These are phyloP conservation scores for Citrus sp. DNA, from an alignment of 345 rosid genomes.

Conservation along the genomic window DNA sequence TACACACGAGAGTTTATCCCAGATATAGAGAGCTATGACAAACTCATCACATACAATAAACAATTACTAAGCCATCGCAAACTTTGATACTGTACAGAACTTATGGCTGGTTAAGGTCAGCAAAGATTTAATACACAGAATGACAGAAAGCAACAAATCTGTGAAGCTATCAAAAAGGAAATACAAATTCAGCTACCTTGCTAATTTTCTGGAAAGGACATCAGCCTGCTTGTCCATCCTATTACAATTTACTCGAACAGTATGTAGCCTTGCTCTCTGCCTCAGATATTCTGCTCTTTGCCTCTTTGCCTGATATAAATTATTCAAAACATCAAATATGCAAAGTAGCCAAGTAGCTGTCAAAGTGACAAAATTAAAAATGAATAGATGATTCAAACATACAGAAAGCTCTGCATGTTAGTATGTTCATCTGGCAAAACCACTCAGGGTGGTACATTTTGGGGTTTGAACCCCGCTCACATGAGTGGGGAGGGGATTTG, in stretches of 20 bases:
- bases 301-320: conserved; percentile 30
- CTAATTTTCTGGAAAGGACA: conserved; percentile 69
- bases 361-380: background rate
- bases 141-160: background rate
- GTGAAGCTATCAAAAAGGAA: background rate
- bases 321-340: background rate
- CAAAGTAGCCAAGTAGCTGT: background rate
- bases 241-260: conserved; percentile 40
- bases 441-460: background rate
- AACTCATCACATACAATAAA: background rate
- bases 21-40: background rate
- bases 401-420: background rate
- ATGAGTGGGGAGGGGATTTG: background rate
- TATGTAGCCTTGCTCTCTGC: conserved; percentile 68
- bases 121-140: background rate
- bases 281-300: conserved; percentile 88
- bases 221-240: conserved; percentile 75
- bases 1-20: background rate
- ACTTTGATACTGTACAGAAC: background rate
- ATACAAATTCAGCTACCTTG: conserved; percentile 42
- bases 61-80: background rate
- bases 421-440: background rate
- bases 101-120: background rate
- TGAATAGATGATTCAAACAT: background rate
- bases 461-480: background rate